Evolutionary conservation across 495 filamentous ascomycete species (phyloP).

Genomic region (Aspergillus nanangensis): DNA sequence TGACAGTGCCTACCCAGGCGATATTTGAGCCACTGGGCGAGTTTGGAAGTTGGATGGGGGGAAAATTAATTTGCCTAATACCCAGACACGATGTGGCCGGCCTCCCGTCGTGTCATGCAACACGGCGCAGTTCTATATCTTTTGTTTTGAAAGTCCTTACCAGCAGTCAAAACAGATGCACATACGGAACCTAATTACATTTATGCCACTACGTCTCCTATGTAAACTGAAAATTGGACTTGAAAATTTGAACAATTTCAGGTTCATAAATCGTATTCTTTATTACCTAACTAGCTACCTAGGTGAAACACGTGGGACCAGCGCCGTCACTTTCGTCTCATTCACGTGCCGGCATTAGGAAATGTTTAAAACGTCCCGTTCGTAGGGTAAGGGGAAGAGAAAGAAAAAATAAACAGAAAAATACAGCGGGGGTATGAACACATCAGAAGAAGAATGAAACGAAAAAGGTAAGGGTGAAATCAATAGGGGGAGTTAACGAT

Average conservation of each 20-base stretch:
- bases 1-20: too few relatives aligned
- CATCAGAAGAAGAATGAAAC: slow-evolving; percentile 21
- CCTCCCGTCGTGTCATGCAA: slow-evolving; percentile 14
- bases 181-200: too few relatives aligned
- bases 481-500: slow-evolving; percentile 85
- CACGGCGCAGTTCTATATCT: background rate
- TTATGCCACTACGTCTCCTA: too few relatives aligned
- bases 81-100: slow-evolving; percentile 17
- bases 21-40: too few relatives aligned
- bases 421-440: slow-evolving; percentile 38
- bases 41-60: too few relatives aligned
- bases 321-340: too few relatives aligned
- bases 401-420: slow-evolving; percentile 14
- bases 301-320: too few relatives aligned
- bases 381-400: background rate
- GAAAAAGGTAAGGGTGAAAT: slow-evolving; percentile 10
- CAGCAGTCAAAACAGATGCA: too few relatives aligned
- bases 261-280: slow-evolving; percentile 11
- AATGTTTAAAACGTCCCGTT: slow-evolving; percentile 2
- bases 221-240: too few relatives aligned
- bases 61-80: slow-evolving; percentile 14
- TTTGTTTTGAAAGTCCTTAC: background rate
- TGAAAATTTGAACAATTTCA: background rate
- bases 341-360: background rate
- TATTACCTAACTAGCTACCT: slow-evolving; percentile 14